phyloP scores from a whole-genome alignment of 257 asterid genomes.

The Mitragyna speciosa region DNA sequence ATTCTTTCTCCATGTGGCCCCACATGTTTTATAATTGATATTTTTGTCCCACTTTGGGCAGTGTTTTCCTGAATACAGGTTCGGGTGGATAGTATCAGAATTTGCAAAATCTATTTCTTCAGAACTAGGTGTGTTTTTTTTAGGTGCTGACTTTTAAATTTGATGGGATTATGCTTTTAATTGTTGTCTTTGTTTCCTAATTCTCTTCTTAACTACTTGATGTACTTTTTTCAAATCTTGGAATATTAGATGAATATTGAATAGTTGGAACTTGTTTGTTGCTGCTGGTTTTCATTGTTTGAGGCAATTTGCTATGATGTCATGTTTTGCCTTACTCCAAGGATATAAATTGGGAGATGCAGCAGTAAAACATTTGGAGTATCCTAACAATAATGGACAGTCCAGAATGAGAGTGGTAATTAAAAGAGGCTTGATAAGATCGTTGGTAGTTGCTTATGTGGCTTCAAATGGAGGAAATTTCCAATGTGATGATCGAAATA shows the following conservation, averaged over 20 bases:
- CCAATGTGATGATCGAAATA: too few relatives aligned
- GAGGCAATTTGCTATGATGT: too few relatives aligned
- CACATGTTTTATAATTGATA: slow-evolving; percentile 23
- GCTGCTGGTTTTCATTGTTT: too few relatives aligned
- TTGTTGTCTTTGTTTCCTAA: background rate
- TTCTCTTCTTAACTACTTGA: background rate
- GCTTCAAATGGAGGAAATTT: too few relatives aligned
- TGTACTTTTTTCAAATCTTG: background rate
- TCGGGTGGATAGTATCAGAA: slow-evolving; percentile 81
- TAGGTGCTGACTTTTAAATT: slow-evolving; percentile 1
- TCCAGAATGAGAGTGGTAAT: too few relatives aligned
- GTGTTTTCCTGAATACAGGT: slow-evolving; percentile 88
- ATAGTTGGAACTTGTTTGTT: too few relatives aligned
- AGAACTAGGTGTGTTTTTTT: slow-evolving; percentile 74
- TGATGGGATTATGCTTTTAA: background rate
- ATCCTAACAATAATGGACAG: too few relatives aligned
- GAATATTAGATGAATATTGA: background rate
- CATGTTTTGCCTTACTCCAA: too few relatives aligned
- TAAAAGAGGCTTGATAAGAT: too few relatives aligned
- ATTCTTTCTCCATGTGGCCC: slow-evolving; percentile 8
- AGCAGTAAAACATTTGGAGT: too few relatives aligned
- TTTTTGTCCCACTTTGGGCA: slow-evolving; percentile 33
- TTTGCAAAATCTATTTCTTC: slow-evolving; percentile 67
- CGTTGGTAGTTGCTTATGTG: too few relatives aligned
- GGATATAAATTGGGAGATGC: too few relatives aligned